Evolutionary conservation across 176 grass and related monocot genomes (phyloP).

Genomic region (Poa annua): DNA sequence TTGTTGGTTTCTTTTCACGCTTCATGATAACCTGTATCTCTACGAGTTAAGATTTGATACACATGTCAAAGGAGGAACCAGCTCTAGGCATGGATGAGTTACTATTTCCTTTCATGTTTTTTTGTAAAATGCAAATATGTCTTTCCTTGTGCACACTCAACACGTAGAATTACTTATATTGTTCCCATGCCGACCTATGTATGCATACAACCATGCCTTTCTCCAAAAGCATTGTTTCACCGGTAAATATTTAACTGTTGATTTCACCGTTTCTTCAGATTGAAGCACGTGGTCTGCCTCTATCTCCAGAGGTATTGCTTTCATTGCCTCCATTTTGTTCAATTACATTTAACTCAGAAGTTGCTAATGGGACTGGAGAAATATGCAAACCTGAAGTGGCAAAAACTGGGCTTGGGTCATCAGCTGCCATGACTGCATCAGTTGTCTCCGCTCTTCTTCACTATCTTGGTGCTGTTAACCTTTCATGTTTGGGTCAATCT

Average conservation of each 20-base stretch:
- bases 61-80: background rate
- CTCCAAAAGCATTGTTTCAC: background rate
- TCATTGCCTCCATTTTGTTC: conserved; percentile 83
- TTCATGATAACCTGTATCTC: background rate
- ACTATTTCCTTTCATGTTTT: conserved; percentile 12
- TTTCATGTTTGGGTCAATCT: conserved; percentile 52
- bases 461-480: conserved; percentile 81
- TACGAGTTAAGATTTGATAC: conserved; percentile 4
- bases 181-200: conserved; percentile 6
- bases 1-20: background rate
- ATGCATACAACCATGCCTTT: conserved; percentile 2
- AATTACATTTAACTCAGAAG: conserved; percentile 84
- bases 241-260: conserved; percentile 20
- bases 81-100: background rate
- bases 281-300: conserved; percentile 70
- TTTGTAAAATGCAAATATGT: conserved; percentile 7
- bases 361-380: conserved; percentile 66
- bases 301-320: conserved; percentile 76
- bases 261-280: conserved; percentile 60
- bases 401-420: conserved; percentile 98
- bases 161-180: background rate
- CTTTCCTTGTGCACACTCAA: conserved; percentile 13
- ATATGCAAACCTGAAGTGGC: conserved; percentile 95
- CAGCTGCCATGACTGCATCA: conserved; percentile 96
- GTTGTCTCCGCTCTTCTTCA: conserved; percentile 85